Evolutionary conservation across 108 stramenopile species (phyloP), one percentile per base, ranked within the genome.

Genomic region (Nannochloropsis gaditana): DNA sequence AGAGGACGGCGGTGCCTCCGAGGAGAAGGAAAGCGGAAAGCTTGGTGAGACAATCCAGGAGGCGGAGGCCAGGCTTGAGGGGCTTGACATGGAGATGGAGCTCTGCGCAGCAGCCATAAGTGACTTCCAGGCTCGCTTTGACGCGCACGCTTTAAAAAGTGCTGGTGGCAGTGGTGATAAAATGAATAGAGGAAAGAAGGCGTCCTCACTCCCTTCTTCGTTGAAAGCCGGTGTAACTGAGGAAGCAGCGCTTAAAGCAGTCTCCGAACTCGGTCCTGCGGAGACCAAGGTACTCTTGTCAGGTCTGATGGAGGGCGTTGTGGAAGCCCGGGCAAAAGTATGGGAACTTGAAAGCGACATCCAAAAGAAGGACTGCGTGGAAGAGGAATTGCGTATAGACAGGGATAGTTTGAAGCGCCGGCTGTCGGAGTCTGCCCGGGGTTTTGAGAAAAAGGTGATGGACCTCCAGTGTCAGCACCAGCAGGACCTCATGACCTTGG

Each of bases 81-180:
- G 59, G 59, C n/a, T 73, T 15, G 59, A 73, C 8, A n/a, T 73
- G 59, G 59, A 73, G 59, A 73, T 73, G 59, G 59, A 73, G 59
- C 59, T 73, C 19, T 73, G 59, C 59, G 59, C 59, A n/a, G 6
- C 59, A 6, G 8, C 59, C 59, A 6, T 73, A n/a, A n/a, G 19
- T 4, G 59, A 73, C 19, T n/a, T 73, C 4, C 59, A 73, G 59
- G n/a, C n/a, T 15, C 59, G 59, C 6, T 73, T 73, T 15, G 59
- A 73, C 19, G 15, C 59, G 2, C n/a, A 73, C 59, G 59, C 15
- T 73, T 15, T n/a, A 15, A 73, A 73, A n/a, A 50, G 47, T 15
- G n/a, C 19, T n/a, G n/a, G 19, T n/a, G n/a, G 2, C 59, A 73
- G 0, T n/a, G 59, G 5, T 73, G 59, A 73, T n/a, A 73, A n/a